A percentile compares a stretch with the other conserved stretches of the same genome.
Conservation (phyloP, 768 basidiomycete genomes). For the Russula dissimulans region DNA sequence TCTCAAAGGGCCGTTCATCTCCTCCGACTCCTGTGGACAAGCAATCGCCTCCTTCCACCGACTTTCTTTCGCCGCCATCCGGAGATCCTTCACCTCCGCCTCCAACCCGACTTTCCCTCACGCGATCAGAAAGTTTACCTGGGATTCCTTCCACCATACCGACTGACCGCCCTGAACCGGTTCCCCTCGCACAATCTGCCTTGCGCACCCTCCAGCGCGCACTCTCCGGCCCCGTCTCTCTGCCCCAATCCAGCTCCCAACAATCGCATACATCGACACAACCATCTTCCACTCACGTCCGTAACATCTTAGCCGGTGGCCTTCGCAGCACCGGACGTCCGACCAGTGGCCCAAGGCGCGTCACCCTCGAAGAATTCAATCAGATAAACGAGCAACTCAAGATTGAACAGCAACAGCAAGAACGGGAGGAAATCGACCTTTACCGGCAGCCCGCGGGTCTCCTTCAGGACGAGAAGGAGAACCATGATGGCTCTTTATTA, state of each 20-base stretch:
- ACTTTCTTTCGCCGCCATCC: conserved; percentile 19
- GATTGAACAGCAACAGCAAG: conserved; percentile 8
- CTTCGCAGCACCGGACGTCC: conserved; percentile 30
- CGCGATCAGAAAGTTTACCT: conserved; percentile 59
- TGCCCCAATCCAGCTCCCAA: conserved; percentile 25
- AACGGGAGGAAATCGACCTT: conserved; percentile 21
- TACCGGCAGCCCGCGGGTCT: background rate
- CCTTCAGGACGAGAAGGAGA: conserved; percentile 20
- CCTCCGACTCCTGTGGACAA: conserved; percentile 34
- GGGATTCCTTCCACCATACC: conserved; percentile 30
- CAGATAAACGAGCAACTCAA: conserved; percentile 26
- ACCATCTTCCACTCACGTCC: conserved; percentile 10
- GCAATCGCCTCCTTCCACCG: conserved; percentile 18
- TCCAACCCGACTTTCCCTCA: conserved; percentile 38
- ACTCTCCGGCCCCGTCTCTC: conserved; percentile 44
- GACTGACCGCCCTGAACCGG: conserved; percentile 22
- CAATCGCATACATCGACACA: conserved; percentile 25
- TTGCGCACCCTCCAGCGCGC: conserved; percentile 56
- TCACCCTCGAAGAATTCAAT: conserved; percentile 30
- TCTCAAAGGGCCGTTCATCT: conserved; percentile 44
- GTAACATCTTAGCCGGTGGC: conserved; percentile 24
- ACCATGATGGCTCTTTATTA: conserved; percentile 2
- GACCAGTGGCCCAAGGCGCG: conserved; percentile 29
- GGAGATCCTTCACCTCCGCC: conserved; percentile 31
- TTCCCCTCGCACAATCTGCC: conserved; percentile 26